Evolutionary conservation across 805 yeast species (phyloP).

Genomic region (Myxozyma udenii): DNA sequence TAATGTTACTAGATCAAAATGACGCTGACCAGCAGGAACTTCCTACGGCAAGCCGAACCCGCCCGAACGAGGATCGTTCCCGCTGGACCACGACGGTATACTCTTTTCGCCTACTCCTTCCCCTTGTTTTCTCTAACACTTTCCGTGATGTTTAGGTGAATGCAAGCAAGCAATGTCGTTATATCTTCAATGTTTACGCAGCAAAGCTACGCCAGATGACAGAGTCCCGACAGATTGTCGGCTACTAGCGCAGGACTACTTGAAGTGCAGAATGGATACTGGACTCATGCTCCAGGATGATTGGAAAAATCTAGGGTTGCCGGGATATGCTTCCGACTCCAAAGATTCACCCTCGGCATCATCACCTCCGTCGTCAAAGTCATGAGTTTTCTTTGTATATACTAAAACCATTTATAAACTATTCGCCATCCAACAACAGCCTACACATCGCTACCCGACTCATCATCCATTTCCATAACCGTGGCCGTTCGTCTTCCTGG

Average conservation of each 20-base stretch:
- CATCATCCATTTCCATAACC: not conserved
- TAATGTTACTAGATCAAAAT: no score
- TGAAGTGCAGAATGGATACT: constrained; percentile 82
- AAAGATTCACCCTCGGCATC: not conserved
- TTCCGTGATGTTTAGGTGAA: constrained; percentile 67
- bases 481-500: not conserved
- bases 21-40: constrained; percentile 1
- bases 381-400: not conserved
- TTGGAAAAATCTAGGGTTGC: constrained; percentile 61
- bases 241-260: constrained; percentile 71
- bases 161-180: constrained; percentile 72
- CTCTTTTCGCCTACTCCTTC: not conserved
- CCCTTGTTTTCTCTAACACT: no score
- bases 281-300: constrained; percentile 58
- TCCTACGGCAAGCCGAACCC: constrained; percentile 61
- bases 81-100: constrained; percentile 73
- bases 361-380: not conserved
- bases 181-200: constrained; percentile 73
- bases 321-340: constrained; percentile 35
- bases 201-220: constrained; percentile 50
- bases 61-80: constrained; percentile 95
- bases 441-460: not conserved
- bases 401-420: not conserved
- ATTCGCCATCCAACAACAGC: not conserved
- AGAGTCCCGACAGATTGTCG: constrained; percentile 89